Evolutionary conservation across 192 early-diverging fungal genomes (phyloP).

Genomic region (Podila horticola): DNA sequence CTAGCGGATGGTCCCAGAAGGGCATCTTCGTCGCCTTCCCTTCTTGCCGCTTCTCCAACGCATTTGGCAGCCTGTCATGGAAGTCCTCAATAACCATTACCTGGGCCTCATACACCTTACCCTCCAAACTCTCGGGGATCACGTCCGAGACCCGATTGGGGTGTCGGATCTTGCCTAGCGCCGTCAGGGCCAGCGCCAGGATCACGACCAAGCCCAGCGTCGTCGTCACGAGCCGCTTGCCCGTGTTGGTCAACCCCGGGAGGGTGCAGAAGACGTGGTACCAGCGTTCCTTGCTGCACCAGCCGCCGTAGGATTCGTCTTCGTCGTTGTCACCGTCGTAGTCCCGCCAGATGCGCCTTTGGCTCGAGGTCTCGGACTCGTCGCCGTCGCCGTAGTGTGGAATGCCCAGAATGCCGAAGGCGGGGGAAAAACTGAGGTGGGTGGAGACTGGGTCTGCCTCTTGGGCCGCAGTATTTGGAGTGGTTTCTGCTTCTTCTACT

Average conservation of each 20-base stretch:
- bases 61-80: background rate
- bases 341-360: constrained; percentile 18
- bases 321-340: background rate
- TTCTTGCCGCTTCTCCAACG: background rate
- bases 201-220: constrained; percentile 22
- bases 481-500: background rate
- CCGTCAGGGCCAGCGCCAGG: constrained; percentile 32
- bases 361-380: constrained; percentile 17
- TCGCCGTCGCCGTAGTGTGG: background rate
- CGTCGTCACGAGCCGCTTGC: constrained; percentile 8
- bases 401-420: constrained; percentile 16
- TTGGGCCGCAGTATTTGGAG: background rate
- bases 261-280: constrained; percentile 1
- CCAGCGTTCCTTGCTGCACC: constrained; percentile 20
- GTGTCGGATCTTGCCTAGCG: constrained; percentile 16
- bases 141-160: constrained; percentile 20
- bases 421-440: background rate
- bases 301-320: background rate
- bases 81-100: constrained; percentile 34
- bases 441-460: background rate
- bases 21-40: constrained; percentile 3
- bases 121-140: constrained; percentile 18
- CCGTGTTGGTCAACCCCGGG: constrained; percentile 4
- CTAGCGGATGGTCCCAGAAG: constrained; percentile 18
- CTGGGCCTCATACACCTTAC: constrained; percentile 24